Evolutionary conservation across 2,329 filamentous ascomycete species (phyloP).

Genomic region (Helminthosporium solani): DNA sequence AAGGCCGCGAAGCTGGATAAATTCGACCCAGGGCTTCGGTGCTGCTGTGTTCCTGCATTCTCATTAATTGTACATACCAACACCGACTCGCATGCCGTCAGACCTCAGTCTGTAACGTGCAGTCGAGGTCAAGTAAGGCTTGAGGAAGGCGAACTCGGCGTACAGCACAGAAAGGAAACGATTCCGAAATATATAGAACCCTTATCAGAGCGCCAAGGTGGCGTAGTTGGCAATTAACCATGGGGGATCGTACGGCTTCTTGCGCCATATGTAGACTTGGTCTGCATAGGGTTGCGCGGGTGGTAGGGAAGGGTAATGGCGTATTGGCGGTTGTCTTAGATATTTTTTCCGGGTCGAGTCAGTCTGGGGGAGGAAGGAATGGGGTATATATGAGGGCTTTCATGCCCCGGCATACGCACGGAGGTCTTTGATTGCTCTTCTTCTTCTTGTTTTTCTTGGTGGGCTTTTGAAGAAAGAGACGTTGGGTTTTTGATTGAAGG

Average conservation of each 20-base stretch:
- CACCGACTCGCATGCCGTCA: no score
- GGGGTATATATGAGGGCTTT: not conserved
- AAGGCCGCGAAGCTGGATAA: no score
- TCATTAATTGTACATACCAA: no score
- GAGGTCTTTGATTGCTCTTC: not conserved
- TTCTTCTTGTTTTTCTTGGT: not conserved
- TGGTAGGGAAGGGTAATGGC: no score
- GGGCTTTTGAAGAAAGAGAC: not conserved
- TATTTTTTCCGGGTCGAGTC: no score
- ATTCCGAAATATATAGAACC: not conserved
- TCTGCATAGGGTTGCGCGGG: no score
- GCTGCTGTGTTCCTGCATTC: no score
- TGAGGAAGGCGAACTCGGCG: not conserved
- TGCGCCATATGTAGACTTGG: not conserved
- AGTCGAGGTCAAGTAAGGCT: no score
- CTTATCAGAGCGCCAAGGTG: conserved; percentile 1
- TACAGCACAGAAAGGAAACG: not conserved
- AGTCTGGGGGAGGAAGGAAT: no score
- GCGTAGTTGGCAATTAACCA: not conserved
- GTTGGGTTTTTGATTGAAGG: not conserved
- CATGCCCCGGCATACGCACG: not conserved
- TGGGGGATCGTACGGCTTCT: not conserved
- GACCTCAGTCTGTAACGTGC: no score
- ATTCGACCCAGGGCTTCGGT: no score
- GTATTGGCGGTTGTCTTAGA: no score